Conservation (phyloP, 1,139 yeast genomes). For the Nadsonia commutata region DNA sequence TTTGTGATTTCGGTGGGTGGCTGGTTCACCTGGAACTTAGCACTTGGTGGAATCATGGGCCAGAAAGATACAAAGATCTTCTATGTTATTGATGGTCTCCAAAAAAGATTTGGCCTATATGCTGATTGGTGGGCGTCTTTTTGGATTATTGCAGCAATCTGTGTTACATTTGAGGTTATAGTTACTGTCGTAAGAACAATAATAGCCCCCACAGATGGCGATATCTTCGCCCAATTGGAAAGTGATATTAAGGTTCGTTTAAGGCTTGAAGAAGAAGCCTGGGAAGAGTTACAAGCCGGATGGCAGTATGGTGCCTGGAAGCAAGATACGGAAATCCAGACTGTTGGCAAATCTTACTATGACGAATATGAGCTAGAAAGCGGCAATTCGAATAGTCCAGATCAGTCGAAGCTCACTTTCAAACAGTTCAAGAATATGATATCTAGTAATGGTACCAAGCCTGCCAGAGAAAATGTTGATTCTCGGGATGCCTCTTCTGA, state of each 20-base stretch:
- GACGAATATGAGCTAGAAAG: slow-evolving; percentile 2
- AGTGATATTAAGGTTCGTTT: slow-evolving; percentile 52
- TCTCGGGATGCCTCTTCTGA: slow-evolving; percentile 44
- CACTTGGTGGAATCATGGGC: slow-evolving; percentile 56
- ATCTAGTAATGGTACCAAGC: slow-evolving; percentile 1
- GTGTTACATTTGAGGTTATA: slow-evolving; percentile 47
- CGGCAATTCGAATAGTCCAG: slow-evolving; percentile 1
- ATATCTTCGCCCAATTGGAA: slow-evolving; percentile 64
- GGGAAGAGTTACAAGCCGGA: slow-evolving; percentile 59
- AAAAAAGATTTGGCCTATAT: slow-evolving; percentile 62
- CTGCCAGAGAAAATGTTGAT: slow-evolving; percentile 18
- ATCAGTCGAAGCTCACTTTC: background rate
- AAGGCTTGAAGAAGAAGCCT: slow-evolving; percentile 59
- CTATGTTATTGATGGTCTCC: slow-evolving; percentile 57
- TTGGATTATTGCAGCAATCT: slow-evolving; percentile 36
- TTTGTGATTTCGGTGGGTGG: slow-evolving; percentile 69
- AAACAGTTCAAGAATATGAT: background rate
- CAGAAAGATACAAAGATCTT: slow-evolving; percentile 47
- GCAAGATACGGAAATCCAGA: slow-evolving; percentile 10
- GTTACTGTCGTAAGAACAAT: slow-evolving; percentile 42
- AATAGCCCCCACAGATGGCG: slow-evolving; percentile 60
- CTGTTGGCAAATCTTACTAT: background rate
- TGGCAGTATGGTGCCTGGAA: slow-evolving; percentile 31
- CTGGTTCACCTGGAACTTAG: slow-evolving; percentile 73
- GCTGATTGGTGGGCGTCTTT: slow-evolving; percentile 75